Evolutionary conservation across 2,329 filamentous ascomycete genomes (phyloP).

Genomic region (Calonectria fujianensis): DNA sequence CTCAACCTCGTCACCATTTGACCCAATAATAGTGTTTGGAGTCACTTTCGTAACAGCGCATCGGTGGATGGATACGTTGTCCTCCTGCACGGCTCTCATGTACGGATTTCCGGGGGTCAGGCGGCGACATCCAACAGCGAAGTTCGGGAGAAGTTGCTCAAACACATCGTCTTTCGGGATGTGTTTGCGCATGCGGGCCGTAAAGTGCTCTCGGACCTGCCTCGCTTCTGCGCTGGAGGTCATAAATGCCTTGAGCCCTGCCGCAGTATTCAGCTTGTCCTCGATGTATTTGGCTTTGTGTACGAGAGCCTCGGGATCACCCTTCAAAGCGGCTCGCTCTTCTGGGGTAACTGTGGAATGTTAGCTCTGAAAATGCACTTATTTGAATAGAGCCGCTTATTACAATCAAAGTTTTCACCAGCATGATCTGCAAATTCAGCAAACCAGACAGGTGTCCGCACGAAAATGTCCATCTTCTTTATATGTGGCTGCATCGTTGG

Average conservation of each 20-base stretch:
- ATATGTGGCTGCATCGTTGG: slow-evolving; percentile 33
- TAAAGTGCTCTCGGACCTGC: slow-evolving; percentile 30
- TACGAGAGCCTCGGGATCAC: slow-evolving; percentile 15
- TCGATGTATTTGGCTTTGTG: slow-evolving; percentile 27
- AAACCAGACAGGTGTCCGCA: slow-evolving; percentile 33
- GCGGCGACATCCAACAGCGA: slow-evolving; percentile 34
- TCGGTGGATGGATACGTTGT: slow-evolving; percentile 6
- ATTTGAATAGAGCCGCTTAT: background rate
- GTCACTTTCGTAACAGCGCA: slow-evolving; percentile 16
- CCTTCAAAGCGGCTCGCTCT: slow-evolving; percentile 2
- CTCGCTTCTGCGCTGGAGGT: slow-evolving; percentile 14
- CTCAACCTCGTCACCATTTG: slow-evolving; percentile 16
- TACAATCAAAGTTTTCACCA: slow-evolving; percentile 33
- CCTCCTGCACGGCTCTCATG: slow-evolving; percentile 25
- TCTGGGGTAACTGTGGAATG: background rate
- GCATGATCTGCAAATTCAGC: slow-evolving; percentile 27
- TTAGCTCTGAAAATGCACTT: background rate
- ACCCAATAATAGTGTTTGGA: background rate
- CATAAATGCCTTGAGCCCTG: slow-evolving; percentile 31
- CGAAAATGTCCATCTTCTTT: slow-evolving; percentile 31
- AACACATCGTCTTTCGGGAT: slow-evolving; percentile 18
- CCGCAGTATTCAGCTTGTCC: slow-evolving; percentile 22
- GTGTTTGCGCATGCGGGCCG: slow-evolving; percentile 20
- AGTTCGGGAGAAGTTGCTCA: slow-evolving; percentile 23
- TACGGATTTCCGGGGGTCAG: slow-evolving; percentile 29